Evolutionary conservation across 1,284 basidiomycete genomes (phyloP), one percentile per base, ranked within the genome.

Genomic region (Dichomitus squalens): DNA sequence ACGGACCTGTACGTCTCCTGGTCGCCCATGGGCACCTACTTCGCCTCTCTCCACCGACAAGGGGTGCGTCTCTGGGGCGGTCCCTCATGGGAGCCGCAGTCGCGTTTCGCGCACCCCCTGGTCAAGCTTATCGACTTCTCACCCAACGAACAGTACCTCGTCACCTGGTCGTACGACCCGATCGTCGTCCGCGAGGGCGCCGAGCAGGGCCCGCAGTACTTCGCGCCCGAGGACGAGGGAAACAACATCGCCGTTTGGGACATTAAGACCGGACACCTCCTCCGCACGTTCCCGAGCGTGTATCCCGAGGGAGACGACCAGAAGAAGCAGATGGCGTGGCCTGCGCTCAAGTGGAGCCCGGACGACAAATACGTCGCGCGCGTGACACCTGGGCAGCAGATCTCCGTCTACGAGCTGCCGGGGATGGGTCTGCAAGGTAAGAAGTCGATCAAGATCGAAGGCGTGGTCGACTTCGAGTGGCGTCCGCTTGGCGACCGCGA

Each of bases 401-500:
- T 99, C 76, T 95, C 95, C 70, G 89, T 99, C 48, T 96, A 99
- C 76, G 95, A 98, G 75, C 85, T 96, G 54, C 97, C 97, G 12
- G 83, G 85, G 59, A 98, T 99, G 95, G 88, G 89, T 67, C 80
- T 99, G 52, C 85, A 98, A 60, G 96, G 95, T 68, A 98, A 98
- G 79, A 99, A 98, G 81, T 94, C 91, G 67, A 80, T 99, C 76
- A 98, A 98, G 80, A 93, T 99, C 59, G 96, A 99, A 68, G 97
- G 96, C 23, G 96, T 99, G 35, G 84, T 96, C 64, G 97, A 99
- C 77, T 99, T 99, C 75, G 97, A 99, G 77, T 99, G 97, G 97
- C 95, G 94, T 69, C 97, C 97, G 33, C 84, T 91, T 62, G 89
- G 93, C 57, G 96, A 98, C 68, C 92, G 88, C 75, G 95, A 96